Conservation (phyloP, 176 grass and related monocot genomes). For the Olyra latifolia region DNA sequence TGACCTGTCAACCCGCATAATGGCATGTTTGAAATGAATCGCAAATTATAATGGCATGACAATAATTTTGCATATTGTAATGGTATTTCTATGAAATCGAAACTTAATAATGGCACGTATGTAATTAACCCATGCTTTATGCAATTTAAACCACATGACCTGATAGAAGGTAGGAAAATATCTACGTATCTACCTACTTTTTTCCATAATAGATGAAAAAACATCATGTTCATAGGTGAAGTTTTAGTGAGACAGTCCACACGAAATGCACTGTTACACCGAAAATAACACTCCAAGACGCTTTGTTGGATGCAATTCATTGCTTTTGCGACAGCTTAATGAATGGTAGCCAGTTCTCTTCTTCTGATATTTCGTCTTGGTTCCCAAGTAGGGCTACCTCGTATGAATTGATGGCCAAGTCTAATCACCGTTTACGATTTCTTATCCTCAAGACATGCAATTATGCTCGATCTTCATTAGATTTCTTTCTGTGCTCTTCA, state of each 20-base stretch:
- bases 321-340: slow-evolving; percentile 32
- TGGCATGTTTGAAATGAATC: too few relatives aligned
- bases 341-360: slow-evolving; percentile 22
- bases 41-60: too few relatives aligned
- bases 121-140: too few relatives aligned
- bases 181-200: neutral
- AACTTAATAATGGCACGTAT: too few relatives aligned
- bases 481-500: neutral
- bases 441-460: neutral
- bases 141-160: neutral
- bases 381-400: neutral
- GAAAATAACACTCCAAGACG: neutral
- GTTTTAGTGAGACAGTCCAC: neutral
- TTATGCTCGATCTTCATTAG: neutral
- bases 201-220: neutral
- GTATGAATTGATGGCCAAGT: neutral
- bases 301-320: slow-evolving; percentile 37
- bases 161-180: neutral
- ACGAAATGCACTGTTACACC: neutral
- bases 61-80: too few relatives aligned
- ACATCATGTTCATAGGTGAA: neutral
- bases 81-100: too few relatives aligned
- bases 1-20: too few relatives aligned
- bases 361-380: slow-evolving; percentile 9
- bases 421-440: neutral